Evolutionary conservation across 176 grass and related monocot species (phyloP).

Genomic region (Melocanna baccifera): DNA sequence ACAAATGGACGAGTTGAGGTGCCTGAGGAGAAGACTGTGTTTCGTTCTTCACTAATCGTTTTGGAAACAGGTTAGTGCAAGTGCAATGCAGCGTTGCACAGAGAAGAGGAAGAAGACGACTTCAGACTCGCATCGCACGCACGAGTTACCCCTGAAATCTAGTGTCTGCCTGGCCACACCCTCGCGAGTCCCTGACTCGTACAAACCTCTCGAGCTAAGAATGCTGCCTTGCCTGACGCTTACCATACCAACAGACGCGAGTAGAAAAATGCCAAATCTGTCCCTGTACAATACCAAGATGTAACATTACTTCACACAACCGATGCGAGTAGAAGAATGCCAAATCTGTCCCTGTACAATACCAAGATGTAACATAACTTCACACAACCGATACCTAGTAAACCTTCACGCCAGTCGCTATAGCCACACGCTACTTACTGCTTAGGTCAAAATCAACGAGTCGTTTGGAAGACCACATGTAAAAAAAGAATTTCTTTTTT

Average conservation of each 20-base stretch:
- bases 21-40: no score
- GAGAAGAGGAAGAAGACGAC: no score
- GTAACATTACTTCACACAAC: background rate
- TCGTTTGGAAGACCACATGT: no score
- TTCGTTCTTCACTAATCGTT: no score
- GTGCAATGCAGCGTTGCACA: no score
- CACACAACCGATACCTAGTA: background rate
- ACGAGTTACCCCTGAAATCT: background rate
- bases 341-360: background rate
- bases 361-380: background rate
- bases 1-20: no score
- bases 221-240: background rate
- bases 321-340: background rate
- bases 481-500: no score
- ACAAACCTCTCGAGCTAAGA: no score
- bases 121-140: background rate
- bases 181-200: no score
- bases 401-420: background rate
- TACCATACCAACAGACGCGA: background rate
- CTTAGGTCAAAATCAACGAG: no score
- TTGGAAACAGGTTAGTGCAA: no score
- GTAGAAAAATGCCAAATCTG: background rate
- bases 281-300: background rate
- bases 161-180: no score
- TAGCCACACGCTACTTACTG: background rate